Evolutionary conservation across 371 early-diverging fungal species (phyloP).

Genomic region (Apophysomyces trapeziformis): DNA sequence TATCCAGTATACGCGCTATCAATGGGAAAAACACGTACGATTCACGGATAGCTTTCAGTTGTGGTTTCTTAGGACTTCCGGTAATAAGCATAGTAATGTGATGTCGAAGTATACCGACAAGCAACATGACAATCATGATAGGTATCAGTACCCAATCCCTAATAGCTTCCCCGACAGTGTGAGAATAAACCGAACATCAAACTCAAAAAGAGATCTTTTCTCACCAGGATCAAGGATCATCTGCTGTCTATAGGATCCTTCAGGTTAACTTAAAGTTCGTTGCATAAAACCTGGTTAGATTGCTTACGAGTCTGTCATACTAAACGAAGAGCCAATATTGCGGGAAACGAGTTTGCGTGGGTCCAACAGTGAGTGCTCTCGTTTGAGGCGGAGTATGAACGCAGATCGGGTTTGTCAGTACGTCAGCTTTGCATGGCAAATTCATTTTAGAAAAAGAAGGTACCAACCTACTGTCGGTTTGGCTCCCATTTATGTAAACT

Average conservation of each 20-base stretch:
- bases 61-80: slow-evolving; percentile 77
- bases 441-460: no score
- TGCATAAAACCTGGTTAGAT: not conserved
- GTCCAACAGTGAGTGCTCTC: not conserved
- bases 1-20: not conserved
- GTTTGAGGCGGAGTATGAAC: slow-evolving; percentile 1
- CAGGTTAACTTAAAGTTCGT: not conserved
- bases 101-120: slow-evolving; percentile 88
- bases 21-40: slow-evolving; percentile 45
- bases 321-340: not conserved
- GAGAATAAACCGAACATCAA: not conserved
- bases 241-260: slow-evolving; percentile 38
- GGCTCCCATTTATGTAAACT: no score
- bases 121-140: slow-evolving; percentile 95
- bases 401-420: not conserved
- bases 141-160: slow-evolving; percentile 96
- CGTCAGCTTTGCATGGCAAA: not conserved
- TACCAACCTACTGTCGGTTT: no score
- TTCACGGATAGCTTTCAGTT: slow-evolving; percentile 78
- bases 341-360: not conserved
- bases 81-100: slow-evolving; percentile 87
- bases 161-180: slow-evolving; percentile 58
- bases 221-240: slow-evolving; percentile 74
- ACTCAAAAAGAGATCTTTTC: not conserved
- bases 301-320: slow-evolving; percentile 24